phyloP scores from a whole-genome alignment of 2,329 filamentous ascomycete species.

The Fonsecaea nubica region DNA sequence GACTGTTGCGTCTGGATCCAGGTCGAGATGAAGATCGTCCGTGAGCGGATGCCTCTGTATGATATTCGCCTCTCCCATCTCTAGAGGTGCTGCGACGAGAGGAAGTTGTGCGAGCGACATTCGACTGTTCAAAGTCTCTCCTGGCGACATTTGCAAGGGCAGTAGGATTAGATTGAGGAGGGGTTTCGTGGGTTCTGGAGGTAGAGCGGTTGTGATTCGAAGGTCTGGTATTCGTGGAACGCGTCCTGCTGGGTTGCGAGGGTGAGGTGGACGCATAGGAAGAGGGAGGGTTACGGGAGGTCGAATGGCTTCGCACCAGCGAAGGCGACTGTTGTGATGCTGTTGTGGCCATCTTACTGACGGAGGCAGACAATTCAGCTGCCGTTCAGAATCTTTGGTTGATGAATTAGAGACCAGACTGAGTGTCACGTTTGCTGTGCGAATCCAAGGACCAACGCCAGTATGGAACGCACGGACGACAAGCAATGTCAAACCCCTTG shows the following conservation, averaged over 20 bases:
- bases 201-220: constrained; percentile 47
- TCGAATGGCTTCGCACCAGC: constrained; percentile 59
- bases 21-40: constrained; percentile 50
- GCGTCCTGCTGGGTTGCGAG: constrained; percentile 55
- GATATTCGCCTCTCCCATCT: constrained; percentile 62
- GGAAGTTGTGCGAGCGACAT: constrained; percentile 64
- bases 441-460: constrained; percentile 23
- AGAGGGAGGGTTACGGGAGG: constrained; percentile 53
- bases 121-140: constrained; percentile 75
- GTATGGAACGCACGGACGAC: constrained; percentile 29
- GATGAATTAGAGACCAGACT: constrained; percentile 5
- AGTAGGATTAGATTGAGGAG: constrained; percentile 54
- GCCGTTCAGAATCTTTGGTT: constrained; percentile 4
- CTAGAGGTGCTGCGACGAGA: constrained; percentile 67
- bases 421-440: constrained; percentile 30
- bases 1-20: constrained; percentile 51
- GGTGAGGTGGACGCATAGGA: constrained; percentile 50
- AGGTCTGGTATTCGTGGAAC: constrained; percentile 53
- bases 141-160: constrained; percentile 63
- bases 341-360: constrained; percentile 51
- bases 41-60: constrained; percentile 62
- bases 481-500: constrained; percentile 7
- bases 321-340: constrained; percentile 54
- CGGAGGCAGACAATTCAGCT: neutral
- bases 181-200: constrained; percentile 50